Base-by-base conservation (phyloP, 176 grass and related monocot species). In the Thalia dealbata region DNA sequence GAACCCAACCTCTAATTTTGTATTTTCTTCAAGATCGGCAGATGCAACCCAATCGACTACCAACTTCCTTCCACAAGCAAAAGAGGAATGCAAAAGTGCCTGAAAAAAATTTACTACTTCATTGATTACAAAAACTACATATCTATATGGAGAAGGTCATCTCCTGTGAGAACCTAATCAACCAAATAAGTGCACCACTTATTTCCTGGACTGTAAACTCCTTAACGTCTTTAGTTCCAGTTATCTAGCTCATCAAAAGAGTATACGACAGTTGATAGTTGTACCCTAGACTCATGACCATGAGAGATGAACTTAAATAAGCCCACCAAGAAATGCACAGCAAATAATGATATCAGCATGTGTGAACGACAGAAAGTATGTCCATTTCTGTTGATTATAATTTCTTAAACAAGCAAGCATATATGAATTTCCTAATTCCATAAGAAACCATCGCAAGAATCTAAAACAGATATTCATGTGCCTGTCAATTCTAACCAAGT, bases 1-100 rank as follows among this genome's bases (percentile, higher is more conserved):
- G n/a, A 85, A 56, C 14, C 82, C 78, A 42, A 91, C 95, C 95
- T 95, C 85, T 79, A 80, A 76, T 70, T 74, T 78, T 80, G 87
- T 76, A 71, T 62, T 67, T 66, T 86, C 63, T 56, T 84, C 75
- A 21, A 86, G 85, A 73, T 88, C 81, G 19, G 73, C 75, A 74
- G 81, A 68, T 62, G 73, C 50, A 35, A 90, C 75, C 78, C 78
- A 91, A 74, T 91, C 59, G 2, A 83, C 68, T 2, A 27, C 12
- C 25, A 96, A 83, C 68, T 82, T 86, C 84, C 69, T 78, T 21
- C 52, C 44, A 65, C 80, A 91, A 62, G 64, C 81, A 78, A 86
- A 26, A 50, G 80, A 82, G 41, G 78, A 83, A 91, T 86, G 85
- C 45, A 84, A 50, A 32, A 90, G 64, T n/a, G 79, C 77, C 84